Evolutionary conservation across 1,284 basidiomycete species (phyloP).

Genomic region (Lentinula novae-zelandiae): DNA sequence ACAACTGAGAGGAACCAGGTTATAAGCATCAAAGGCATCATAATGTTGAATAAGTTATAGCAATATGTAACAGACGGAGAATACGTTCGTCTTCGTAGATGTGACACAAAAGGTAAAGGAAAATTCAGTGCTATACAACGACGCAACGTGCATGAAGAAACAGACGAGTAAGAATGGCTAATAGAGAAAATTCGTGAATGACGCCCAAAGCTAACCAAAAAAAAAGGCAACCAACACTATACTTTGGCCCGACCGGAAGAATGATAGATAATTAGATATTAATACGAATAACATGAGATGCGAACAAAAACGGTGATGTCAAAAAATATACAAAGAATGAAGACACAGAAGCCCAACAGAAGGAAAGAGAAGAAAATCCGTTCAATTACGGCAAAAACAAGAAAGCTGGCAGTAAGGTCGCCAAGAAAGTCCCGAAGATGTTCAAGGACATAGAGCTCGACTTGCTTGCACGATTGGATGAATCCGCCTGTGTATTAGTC

Average conservation of each 20-base stretch:
- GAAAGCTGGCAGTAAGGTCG: background rate
- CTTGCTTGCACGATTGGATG: background rate
- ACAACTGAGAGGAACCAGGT: no score
- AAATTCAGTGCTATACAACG: background rate
- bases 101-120: background rate
- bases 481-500: background rate
- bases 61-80: no score
- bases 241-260: background rate
- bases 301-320: background rate
- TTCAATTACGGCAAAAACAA: background rate
- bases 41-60: no score
- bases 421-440: background rate
- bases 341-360: background rate
- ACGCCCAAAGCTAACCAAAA: background rate
- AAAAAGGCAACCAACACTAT: background rate
- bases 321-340: background rate
- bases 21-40: no score
- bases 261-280: background rate
- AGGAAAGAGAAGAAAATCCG: background rate
- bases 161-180: background rate
- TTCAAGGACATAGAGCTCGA: background rate
- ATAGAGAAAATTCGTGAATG: background rate
- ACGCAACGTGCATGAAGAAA: background rate
- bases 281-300: background rate
- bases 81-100: background rate